Evolutionary conservation across 2,329 filamentous ascomycete species (phyloP), one percentile per base, ranked within the genome.

Genomic region (Anthostomella pinea): DNA sequence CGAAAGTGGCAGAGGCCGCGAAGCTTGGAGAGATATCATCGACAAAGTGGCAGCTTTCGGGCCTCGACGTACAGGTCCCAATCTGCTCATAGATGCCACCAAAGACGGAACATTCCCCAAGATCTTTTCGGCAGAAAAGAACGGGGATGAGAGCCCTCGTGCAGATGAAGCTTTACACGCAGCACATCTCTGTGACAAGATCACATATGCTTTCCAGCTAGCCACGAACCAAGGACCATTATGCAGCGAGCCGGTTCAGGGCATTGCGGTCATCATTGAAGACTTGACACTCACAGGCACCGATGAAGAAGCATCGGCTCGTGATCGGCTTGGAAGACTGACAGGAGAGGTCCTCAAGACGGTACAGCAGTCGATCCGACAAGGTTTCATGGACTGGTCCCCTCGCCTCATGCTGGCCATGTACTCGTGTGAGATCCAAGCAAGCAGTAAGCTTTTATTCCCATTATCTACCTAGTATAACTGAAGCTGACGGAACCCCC

Each of bases 381-480:
- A 83, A 46, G 91, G 83, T 15, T 95, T 97, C 70, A 71, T 96
- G 13, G 93, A 97, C 70, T 98, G 93, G 93, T 91, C 85, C 24
- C 87, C 93, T 0, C 82, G 93, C n/a, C 78, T 98, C 50, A 80
- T 97, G 68, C 79, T 98, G 28, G 93, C 93, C 33, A 97, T 97
- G 88, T 98, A 98, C 69, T 88, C 81, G 37, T 95, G 91, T 61
- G 93, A 97, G 61, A 97, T 98, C 55, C 93, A 97, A 73, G 89
- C 91, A 19, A 90, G 87, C 15, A 91, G 80, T 84, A 72, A 61
- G 78, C 15, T 6, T 14, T 8, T 18, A 9, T 19, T 19, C 14
- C 15, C 11, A 10, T 28, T 22, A 11, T 15, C 15, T 9, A 11
- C 23, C 7, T 7, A 7, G 11, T 23, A 38, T 11, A 38, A 29